A percentile compares a stretch with the other conserved stretches of the same genome.
Conservation (phyloP, 192 early-diverging fungal species). For the Coemansia sp. region DNA sequence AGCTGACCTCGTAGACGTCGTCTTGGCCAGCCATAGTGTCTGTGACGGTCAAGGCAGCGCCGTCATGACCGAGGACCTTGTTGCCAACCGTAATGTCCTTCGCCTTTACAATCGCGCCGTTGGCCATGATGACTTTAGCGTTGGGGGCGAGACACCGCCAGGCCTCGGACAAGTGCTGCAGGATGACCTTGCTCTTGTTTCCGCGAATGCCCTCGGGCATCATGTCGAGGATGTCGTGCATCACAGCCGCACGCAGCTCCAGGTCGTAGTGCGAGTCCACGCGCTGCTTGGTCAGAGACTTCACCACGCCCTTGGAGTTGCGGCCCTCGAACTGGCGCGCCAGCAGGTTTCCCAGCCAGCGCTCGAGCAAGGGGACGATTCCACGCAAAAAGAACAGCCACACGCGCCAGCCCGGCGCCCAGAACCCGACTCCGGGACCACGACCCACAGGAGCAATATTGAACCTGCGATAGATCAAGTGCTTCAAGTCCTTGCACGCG, state of each 20-base stretch:
- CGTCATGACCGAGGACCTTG: conserved; percentile 19
- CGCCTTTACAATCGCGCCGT: conserved; percentile 21
- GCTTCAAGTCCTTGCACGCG: conserved; percentile 94
- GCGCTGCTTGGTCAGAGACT: conserved; percentile 99
- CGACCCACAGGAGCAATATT: conserved; percentile 96
- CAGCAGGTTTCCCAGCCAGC: conserved; percentile 98
- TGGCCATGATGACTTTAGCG: conserved; percentile 28
- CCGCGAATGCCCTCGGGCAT: conserved; percentile 99
- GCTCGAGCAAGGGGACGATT: conserved; percentile 94
- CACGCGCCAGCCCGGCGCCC: conserved; percentile 99
- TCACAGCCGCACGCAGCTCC: conserved; percentile 96
- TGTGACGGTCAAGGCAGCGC: conserved; percentile 21
- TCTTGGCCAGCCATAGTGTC: conserved; percentile 19
- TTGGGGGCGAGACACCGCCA: conserved; percentile 73
- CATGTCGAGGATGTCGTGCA: conserved; percentile 99
- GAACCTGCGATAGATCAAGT: conserved; percentile 91
- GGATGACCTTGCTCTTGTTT: conserved; percentile 93
- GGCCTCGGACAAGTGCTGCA: conserved; percentile 95
- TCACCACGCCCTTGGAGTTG: conserved; percentile 95
- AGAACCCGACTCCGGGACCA: conserved; percentile 98
- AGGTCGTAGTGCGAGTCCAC: conserved; percentile 99
- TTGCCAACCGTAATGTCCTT: conserved; percentile 22
- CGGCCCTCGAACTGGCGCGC: conserved; percentile 99
- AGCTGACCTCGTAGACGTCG: conserved; percentile 26
- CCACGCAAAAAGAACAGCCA: conserved; percentile 99